Percentiles rank a stretch among this genome's conserved stretches.
phyloP scores from a whole-genome alignment of 768 basidiomycete species.

The Lactarius hengduanensis region DNA sequence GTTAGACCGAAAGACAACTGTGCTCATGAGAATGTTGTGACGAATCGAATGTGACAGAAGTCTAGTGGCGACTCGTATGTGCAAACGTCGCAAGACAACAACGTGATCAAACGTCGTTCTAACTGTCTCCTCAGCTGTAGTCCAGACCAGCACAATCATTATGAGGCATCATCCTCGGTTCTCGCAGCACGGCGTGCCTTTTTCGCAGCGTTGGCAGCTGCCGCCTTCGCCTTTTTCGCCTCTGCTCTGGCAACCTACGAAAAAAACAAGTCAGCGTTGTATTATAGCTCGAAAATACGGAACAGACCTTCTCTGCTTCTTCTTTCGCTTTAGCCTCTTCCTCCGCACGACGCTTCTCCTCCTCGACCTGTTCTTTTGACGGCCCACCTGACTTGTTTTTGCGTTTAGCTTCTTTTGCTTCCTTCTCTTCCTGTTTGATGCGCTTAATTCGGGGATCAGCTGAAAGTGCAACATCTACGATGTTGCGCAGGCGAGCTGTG shows the following conservation, averaged over 20 bases:
- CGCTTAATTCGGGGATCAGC: constrained; percentile 95
- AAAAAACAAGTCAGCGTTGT: background rate
- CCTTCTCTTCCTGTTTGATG: constrained; percentile 96
- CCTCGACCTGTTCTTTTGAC: constrained; percentile 50
- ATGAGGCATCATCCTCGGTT: constrained; percentile 39
- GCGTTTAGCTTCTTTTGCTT: constrained; percentile 90
- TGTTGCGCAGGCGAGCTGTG: constrained; percentile 77
- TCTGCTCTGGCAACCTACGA: constrained; percentile 60
- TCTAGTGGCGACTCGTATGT: background rate
- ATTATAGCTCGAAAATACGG: background rate
- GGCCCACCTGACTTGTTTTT: constrained; percentile 50
- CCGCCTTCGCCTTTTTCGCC: constrained; percentile 81
- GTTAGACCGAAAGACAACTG: background rate
- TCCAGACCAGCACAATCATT: constrained; percentile 3
- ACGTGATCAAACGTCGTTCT: background rate
- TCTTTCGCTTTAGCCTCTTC: constrained; percentile 75
- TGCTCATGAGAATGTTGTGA: background rate
- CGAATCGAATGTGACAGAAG: background rate
- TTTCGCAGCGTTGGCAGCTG: constrained; percentile 87
- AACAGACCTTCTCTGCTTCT: constrained; percentile 75
- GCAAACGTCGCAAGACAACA: background rate
- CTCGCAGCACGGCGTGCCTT: constrained; percentile 74
- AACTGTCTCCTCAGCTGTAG: constrained; percentile 7
- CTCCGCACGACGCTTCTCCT: constrained; percentile 62
- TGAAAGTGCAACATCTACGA: constrained; percentile 83